Base-by-base conservation (phyloP, 2,329 filamentous ascomycete genomes). In the Stemphylium lycopersici region DNA sequence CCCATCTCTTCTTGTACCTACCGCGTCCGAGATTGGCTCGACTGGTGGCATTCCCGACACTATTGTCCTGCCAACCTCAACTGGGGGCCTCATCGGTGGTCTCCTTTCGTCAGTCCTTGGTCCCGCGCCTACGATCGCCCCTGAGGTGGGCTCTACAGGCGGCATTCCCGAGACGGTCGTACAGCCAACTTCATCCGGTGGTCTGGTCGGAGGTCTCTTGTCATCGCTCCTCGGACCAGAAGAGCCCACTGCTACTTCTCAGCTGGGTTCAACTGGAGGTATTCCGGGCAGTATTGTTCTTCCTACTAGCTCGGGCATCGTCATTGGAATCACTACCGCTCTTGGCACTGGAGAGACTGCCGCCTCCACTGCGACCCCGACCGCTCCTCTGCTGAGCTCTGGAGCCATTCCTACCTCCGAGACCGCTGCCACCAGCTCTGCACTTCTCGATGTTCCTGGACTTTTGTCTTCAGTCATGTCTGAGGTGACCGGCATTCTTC, bases 321-420 rank as follows among this genome's bases (percentile, higher is more conserved):
- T 71, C 8, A 70, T 75, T 51, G 72, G 72, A 12, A 72, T 74
- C 40, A 74, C 71, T 6, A 74, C 71, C 6, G 70, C 71, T 11
- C 53, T 74, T 16, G 70, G 70, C 36, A 71, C 66, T 20, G 61
- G 59, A 24, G 56, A 54, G 1, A 46, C 55, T 32, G 37, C 43
- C 13, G 49, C 45, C 11, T 49, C 55, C 6, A 59, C 51, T 22
- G 48, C 60, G 20, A 61, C 56, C 10, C 56, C 61, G 7, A 64
- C 61, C 1, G 52, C 52, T 22, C 38, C 56, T 5, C 51, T 52
- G 4, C 33, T 58, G 11, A 48, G 55, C 39, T 66, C 65, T 46
- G 61, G 52, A 31, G 53, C 60, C 4, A 69, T 63, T 26, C 63
- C 63, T 8, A 66, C 67, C 6, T 68, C 66, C 3, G 65, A 66